Evolutionary conservation across 1,139 yeast species (phyloP).

Genomic region (Kodamaea sp.): DNA sequence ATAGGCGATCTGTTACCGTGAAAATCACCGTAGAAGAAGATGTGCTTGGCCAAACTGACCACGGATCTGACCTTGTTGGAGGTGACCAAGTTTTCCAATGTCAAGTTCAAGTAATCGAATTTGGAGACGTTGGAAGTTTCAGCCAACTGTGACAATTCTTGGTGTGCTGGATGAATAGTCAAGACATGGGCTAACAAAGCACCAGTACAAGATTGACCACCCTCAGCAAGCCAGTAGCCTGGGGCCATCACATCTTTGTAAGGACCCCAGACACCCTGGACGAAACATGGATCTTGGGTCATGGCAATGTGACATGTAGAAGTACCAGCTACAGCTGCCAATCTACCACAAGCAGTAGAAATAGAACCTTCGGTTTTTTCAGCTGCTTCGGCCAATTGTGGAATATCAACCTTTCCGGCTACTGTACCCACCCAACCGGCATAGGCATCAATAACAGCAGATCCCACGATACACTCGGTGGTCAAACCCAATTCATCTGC

Average conservation of each 20-base stretch:
- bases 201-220: conserved; percentile 97
- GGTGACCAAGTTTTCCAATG: conserved; percentile 65
- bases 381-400: conserved; percentile 39
- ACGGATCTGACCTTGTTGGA: conserved; percentile 64
- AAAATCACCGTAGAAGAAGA: conserved; percentile 92
- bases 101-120: conserved; percentile 79
- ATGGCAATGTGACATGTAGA: conserved; percentile 94
- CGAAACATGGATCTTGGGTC: conserved; percentile 84
- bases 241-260: conserved; percentile 89
- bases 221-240: conserved; percentile 95
- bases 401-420: conserved; percentile 74
- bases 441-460: conserved; percentile 96
- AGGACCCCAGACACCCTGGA: conserved; percentile 98
- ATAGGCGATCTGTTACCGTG: conserved; percentile 97
- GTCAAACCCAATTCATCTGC: conserved; percentile 88
- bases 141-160: conserved; percentile 63
- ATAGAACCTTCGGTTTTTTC: conserved; percentile 36
- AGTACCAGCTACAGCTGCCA: conserved; percentile 98
- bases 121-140: conserved; percentile 68
- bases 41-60: conserved; percentile 76
- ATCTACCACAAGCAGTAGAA: conserved; percentile 71
- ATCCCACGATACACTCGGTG: conserved; percentile 79
- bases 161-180: conserved; percentile 84
- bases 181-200: conserved; percentile 90
- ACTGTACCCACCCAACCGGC: conserved; percentile 99